Evolutionary conservation across 108 stramenopile genomes (phyloP), one percentile per base, ranked within the genome.

Genomic region (Pseudonitzschia delicatissima): DNA sequence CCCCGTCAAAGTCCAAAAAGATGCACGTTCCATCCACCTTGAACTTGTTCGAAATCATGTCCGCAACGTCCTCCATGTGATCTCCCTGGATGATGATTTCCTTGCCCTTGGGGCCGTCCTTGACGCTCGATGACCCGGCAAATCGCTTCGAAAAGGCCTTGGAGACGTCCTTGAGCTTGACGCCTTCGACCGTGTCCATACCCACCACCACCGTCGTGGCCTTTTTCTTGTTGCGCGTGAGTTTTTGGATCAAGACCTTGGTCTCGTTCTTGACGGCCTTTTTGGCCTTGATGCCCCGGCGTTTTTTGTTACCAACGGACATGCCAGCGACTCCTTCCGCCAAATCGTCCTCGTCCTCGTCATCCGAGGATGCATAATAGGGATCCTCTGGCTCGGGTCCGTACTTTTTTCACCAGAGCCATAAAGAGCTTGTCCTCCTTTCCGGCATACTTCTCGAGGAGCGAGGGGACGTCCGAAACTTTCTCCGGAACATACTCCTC

Each of bases 61-160:
- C 87, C 0, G 97, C 97, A 20, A 94, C 86, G 51, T 96, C 97
- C 50, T 93, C 94, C 47, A 88, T 72, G 71, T 97, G 95, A 83
- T 97, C 96, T 13, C 98, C 98, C 79, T 99, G 98, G 34, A 99
- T 87, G 37, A 96, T 94, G 60, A 99, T 91, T 79, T 96, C 93
- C 28, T 77, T 59, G 8, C 79, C 73, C 57, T 76, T 71, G 27
- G 55, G 51, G 5, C 87, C 90, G 72, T 96, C 93, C 79, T 96
- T 97, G 7, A 99, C 96, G 49, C 83, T 86, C 20, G 87, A 85
- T 33, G 85, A 84, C 17, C 95, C 96, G 25, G 97, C 96, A 74
- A 99, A 99, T 58, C 85, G 77, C 72, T 93, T 93, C 17, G 87
- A 85, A 62, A 97, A 96, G 12, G 78, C 82, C 69, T 97, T 97